Conservation (phyloP, 495 filamentous ascomycete species). For the Cercophora sp. region DNA sequence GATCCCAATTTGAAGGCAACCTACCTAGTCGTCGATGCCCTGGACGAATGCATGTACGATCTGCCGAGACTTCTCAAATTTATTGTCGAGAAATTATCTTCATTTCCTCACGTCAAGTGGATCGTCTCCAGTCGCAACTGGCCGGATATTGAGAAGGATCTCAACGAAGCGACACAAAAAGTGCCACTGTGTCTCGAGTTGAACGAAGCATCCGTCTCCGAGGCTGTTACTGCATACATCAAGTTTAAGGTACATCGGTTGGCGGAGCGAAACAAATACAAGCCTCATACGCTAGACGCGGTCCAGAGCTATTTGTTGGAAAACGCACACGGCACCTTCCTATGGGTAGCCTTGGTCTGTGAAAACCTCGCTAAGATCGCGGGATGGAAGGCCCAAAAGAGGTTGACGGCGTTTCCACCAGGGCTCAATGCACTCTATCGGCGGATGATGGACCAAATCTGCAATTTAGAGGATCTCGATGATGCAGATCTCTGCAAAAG, state of each 20-base stretch:
- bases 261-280: not conserved
- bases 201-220: constrained; percentile 13
- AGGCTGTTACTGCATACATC: constrained; percentile 33
- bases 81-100: constrained; percentile 21
- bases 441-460: constrained; percentile 22
- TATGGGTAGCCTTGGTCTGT: constrained; percentile 7
- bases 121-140: constrained; percentile 29
- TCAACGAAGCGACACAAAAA: too few species aligned
- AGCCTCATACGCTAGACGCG: constrained; percentile 2
- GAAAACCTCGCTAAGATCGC: not conserved
- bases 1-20: constrained; percentile 23
- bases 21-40: constrained; percentile 45
- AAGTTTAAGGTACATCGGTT: constrained; percentile 17
- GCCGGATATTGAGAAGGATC: constrained; percentile 27
- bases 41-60: constrained; percentile 44
- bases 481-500: constrained; percentile 14
- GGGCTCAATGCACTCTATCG: constrained; percentile 21
- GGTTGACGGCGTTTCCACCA: constrained; percentile 20
- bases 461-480: not conserved
- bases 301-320: constrained; percentile 20
- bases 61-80: constrained; percentile 30
- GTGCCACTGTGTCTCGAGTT: constrained; percentile 36
- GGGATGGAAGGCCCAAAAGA: not conserved
- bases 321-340: constrained; percentile 14
- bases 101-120: constrained; percentile 36